Conservation (phyloP, 2,329 filamentous ascomycete genomes). For the Cladosporium oxysporum region DNA sequence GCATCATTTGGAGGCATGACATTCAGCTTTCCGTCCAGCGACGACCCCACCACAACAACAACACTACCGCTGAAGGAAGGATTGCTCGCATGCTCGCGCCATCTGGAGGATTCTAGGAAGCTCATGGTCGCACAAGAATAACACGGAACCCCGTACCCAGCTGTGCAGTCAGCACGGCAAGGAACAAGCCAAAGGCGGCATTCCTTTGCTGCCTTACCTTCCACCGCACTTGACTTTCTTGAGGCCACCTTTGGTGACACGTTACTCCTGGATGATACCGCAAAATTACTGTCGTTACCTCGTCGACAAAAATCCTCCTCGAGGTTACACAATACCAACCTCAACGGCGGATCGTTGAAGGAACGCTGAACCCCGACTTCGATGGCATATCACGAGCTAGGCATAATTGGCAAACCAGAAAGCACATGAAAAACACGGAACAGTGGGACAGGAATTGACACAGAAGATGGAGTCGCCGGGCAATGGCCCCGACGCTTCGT, state of each 20-base stretch:
- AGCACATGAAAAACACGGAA: slow-evolving; percentile 3
- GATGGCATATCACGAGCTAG: slow-evolving; percentile 18
- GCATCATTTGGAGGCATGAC: slow-evolving; percentile 3
- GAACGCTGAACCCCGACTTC: not conserved
- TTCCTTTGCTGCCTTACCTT: slow-evolving; percentile 2
- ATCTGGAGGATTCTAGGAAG: not conserved
- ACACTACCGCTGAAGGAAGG: not conserved
- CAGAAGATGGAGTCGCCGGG: slow-evolving; percentile 13
- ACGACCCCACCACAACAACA: slow-evolving; percentile 5
- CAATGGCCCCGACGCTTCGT: slow-evolving; percentile 72
- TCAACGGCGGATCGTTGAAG: not conserved
- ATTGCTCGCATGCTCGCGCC: not conserved
- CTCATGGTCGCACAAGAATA: not conserved
- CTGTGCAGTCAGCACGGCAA: not conserved
- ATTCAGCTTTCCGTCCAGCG: slow-evolving; percentile 2
- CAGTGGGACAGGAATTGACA: not conserved
- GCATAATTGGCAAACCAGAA: slow-evolving; percentile 8
- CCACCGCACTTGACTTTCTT: not conserved
- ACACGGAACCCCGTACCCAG: not conserved
- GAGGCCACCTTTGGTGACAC: not conserved
- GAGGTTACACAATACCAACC: not conserved
- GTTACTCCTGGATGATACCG: not conserved
- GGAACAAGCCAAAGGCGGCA: not conserved
- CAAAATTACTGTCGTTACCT: not conserved
- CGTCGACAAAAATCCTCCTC: not conserved